Evolutionary conservation across 352 stramenopile genomes (phyloP).

Genomic region (Globisporangium uncinulatum): DNA sequence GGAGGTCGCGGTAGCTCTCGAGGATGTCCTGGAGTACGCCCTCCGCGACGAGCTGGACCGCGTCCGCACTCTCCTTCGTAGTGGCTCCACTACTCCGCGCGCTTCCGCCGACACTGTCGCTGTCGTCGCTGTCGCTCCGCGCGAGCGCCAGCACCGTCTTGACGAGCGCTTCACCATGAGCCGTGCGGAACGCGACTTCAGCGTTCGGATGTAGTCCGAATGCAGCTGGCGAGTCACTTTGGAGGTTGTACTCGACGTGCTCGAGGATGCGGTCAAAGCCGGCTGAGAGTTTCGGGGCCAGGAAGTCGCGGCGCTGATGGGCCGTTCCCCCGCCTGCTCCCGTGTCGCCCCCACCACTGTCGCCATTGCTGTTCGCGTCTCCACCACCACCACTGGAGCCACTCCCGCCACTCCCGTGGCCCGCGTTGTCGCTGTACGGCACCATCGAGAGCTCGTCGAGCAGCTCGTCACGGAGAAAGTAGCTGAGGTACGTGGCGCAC

Average conservation of each 20-base stretch:
- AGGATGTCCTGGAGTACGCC: constrained; percentile 88
- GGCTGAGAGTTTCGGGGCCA: constrained; percentile 62
- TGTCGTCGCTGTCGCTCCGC: constrained; percentile 18
- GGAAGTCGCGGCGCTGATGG: constrained; percentile 49
- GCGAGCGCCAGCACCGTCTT: constrained; percentile 73
- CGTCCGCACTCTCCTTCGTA: constrained; percentile 41
- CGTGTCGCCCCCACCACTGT: constrained; percentile 10
- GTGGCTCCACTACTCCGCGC: background rate
- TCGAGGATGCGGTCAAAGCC: constrained; percentile 84
- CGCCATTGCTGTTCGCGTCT: constrained; percentile 16
- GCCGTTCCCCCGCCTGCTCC: constrained; percentile 8
- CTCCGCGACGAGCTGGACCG: constrained; percentile 77
- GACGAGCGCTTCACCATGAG: constrained; percentile 73
- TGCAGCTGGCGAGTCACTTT: constrained; percentile 77
- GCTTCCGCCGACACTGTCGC: constrained; percentile 16
- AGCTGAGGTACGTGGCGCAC: constrained; percentile 76
- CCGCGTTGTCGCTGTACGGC: constrained; percentile 68
- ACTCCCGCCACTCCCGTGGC: constrained; percentile 18
- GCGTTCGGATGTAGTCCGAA: constrained; percentile 93
- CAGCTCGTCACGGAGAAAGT: constrained; percentile 86
- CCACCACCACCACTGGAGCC: constrained; percentile 7
- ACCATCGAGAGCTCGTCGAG: constrained; percentile 89
- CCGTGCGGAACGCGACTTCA: constrained; percentile 89
- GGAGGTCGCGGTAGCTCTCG: constrained; percentile 84
- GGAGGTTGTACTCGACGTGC: constrained; percentile 81